Evolutionary conservation across 371 early-diverging fungal species (phyloP), one percentile per base, ranked within the genome.

Genomic region (Apophysomyces sp.): DNA sequence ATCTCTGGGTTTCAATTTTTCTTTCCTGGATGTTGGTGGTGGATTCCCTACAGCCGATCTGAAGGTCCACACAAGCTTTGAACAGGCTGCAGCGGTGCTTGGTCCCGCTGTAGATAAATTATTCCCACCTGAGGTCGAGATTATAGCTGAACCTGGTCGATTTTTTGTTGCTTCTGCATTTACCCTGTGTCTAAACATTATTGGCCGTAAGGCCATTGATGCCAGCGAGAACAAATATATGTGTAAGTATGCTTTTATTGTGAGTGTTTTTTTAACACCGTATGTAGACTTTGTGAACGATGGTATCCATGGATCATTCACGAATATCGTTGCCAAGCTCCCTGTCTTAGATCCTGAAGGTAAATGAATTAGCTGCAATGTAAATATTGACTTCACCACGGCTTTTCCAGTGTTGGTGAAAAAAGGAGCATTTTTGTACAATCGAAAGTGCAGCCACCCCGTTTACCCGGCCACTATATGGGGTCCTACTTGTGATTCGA

Each of bases 401-500:
- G n/a, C n/a, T 26, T 65, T 54, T 68, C 40, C 24, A 68, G 73
- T 62, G 18, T 40, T 55, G 69, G 67, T 28, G 26, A 64, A 60
- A 29, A 57, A 57, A n/a, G 32, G 49, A 36, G 40, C 29, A 9
- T 60, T 52, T 24, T 27, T 49, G 34, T 55, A 62, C 32, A 57
- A 52, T 11, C 44, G 37, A 39, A 28, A 32, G 15, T 36, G 30
- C 39, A 34, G 41, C 8, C 9, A 24, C 7, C 41, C 16, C 2
- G 58, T 57, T 13, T 91, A 71, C 70, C 68, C 75, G 16, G 86
- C 92, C 80, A 89, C 87, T 70, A 82, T 97, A 61, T 97, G 98
- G 98, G 98, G 97, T 12, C 98, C 97, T 27, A 98, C 98, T 39
- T 98, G 98, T 77, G 98, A 98, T 78, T 95, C 96, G n/a, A 94